Evolutionary conservation across 257 asterid genomes (phyloP), one percentile per base, ranked within the genome.

Genomic region (Scutellaria barbata): DNA sequence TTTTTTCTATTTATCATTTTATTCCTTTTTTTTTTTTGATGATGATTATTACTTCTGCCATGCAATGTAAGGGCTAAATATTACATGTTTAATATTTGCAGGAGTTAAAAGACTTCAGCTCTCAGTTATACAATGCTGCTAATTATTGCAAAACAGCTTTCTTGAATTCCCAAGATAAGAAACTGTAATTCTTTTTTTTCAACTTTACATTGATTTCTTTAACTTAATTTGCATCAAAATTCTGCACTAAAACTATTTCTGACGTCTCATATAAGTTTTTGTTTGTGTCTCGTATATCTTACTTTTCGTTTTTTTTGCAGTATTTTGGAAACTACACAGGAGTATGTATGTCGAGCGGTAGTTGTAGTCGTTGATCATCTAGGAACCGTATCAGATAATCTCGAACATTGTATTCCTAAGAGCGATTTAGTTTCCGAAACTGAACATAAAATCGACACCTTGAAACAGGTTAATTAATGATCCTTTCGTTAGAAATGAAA

Each of bases 71-170:
- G 35, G 2, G 35, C 35, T 30, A 30, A 30, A 30, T 30, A 30
- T 30, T 30, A 30, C 35, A 0, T 30, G 2, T 30, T 30, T 30
- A 30, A 30, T 30, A 30, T 10, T 54, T 80, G 78, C 82, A 87
- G 95, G 96, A 89, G 75, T 82, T 89, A 11, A 87, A 74, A 77
- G 79, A 79, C 33, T 82, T 89, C 63, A 70, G 92, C 61, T 81
- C 90, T 74, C 90, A 87, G 72, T 84, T 90, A 60, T 82, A 86
- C 72, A 69, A 74, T 46, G 95, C 95, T 64, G 96, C 96, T 65
- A 86, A 83, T 68, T 85, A 81, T 47, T 90, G 90, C 58, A 88
- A 84, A 84, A 45, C 80, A 2, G 47, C 84, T 17, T 90, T 81
- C 83, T 67, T 79, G 68, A 83, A 75, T 6, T 70, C 92, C 10